Percentiles rank a stretch among this genome's conserved stretches.
Conservation (phyloP, 768 basidiomycete genomes). For the Tylopilus subfusipes region DNA sequence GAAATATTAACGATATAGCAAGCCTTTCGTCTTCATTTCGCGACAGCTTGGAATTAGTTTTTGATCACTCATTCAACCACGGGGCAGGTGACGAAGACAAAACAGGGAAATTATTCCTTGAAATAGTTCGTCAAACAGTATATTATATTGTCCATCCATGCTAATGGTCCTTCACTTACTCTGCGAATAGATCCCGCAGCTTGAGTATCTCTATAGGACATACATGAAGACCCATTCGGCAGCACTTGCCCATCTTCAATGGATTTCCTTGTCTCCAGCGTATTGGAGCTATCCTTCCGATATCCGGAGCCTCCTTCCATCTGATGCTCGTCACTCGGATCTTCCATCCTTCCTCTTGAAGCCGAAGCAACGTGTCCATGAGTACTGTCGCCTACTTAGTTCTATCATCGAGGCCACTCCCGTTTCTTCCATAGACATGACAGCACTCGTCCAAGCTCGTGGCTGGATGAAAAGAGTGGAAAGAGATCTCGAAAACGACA, state of each 20-base stretch:
- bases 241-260: slow-evolving; percentile 61
- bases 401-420: slow-evolving; percentile 69
- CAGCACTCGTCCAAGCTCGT: slow-evolving; percentile 5
- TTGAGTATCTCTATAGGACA: slow-evolving; percentile 66
- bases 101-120: slow-evolving; percentile 64
- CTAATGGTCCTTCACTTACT: neutral
- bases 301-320: slow-evolving; percentile 43
- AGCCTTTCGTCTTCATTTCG: slow-evolving; percentile 58
- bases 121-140: slow-evolving; percentile 46
- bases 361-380: slow-evolving; percentile 88
- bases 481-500: slow-evolving; percentile 63
- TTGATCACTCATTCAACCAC: no score
- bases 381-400: slow-evolving; percentile 78
- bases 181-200: slow-evolving; percentile 49
- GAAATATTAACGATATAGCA: slow-evolving; percentile 69
- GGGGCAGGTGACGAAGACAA: slow-evolving; percentile 51
- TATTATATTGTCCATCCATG: neutral
- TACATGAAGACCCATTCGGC: slow-evolving; percentile 73
- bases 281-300: slow-evolving; percentile 57
- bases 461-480: slow-evolving; percentile 61
- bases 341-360: slow-evolving; percentile 89
- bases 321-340: slow-evolving; percentile 81
- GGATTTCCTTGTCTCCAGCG: slow-evolving; percentile 37
- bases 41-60: slow-evolving; percentile 53
- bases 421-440: slow-evolving; percentile 54